Evolutionary conservation across 75 land plant genomes (phyloP), one percentile per base, ranked within the genome.

Genomic region (Cryptomeria japonica): DNA sequence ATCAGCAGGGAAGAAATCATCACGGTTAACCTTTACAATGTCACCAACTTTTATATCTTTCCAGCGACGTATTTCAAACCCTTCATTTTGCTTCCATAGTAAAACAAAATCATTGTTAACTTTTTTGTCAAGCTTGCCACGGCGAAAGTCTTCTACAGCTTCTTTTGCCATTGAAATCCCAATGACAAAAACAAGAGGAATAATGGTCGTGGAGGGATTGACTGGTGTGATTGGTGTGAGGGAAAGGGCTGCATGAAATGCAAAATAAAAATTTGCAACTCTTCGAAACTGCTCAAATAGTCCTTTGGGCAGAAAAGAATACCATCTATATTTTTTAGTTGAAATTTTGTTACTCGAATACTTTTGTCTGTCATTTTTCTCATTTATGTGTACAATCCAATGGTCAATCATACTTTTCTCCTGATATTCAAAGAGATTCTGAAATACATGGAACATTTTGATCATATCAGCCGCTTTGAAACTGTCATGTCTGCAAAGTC

Each of bases 231-330:
- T 42, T 76, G 93, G 93, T 78, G 92, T 89, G 32, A 93, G 88
- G 44, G 93, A 80, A 39, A 93, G 58, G 46, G 84, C 73, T 18
- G 88, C 85, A 87, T 92, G 93, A 70, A 92, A 58, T 49, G 90
- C 61, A 72, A 93, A 93, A 88, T 93, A 93, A 47, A 89, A 42
- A 83, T 92, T 93, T 58, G 93, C 93, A 61, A 93, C 89, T 37
- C 89, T 88, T 49, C 86, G 84, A 68, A 89, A 90, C 41, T 91
- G 93, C 84, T 88, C 89, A 83, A 76, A 91, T 5, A 93, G 86
- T 15, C 87, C 89, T 25, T 49, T 80, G 3, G 91, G 93, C 14
- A 93, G 16, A 51, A 93, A 93, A 3, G 91, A 86, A 22, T 73
- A 49, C 73, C 73, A 82, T 25, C 41, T 86, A 49, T 92, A 93